A percentile compares a stretch with the other conserved stretches of the same genome.
Conservation (phyloP, 768 basidiomycete species). For the Termitomyces titanicus region DNA sequence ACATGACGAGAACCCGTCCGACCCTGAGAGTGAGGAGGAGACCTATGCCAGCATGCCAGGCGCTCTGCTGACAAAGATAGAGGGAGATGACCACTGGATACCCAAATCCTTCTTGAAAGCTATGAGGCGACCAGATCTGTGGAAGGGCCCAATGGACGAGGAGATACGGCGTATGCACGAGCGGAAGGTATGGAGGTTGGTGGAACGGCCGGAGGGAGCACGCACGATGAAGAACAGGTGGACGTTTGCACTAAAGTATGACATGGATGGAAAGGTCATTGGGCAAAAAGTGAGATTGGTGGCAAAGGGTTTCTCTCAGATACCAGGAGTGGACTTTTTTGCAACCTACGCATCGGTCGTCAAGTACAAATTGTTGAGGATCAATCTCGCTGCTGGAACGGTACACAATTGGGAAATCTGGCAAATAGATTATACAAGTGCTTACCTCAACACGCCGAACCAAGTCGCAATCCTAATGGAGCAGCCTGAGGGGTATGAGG, state of each 20-base stretch:
- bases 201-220: not conserved
- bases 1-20: no score
- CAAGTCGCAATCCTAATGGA: no score
- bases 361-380: not conserved
- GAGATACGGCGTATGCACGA: not conserved
- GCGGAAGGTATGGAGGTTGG: conserved; percentile 6
- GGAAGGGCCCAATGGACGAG: conserved; percentile 4
- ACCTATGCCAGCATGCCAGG: no score
- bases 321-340: conserved; percentile 26
- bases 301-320: conserved; percentile 3
- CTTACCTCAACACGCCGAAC: no score
- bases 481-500: no score
- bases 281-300: not conserved
- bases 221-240: not conserved
- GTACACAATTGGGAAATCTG: no score
- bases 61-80: no score
- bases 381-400: not conserved
- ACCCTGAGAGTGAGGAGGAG: no score
- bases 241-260: no score
- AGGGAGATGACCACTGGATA: no score
- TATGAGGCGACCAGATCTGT: not conserved
- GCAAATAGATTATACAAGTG: no score
- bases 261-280: not conserved
- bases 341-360: conserved; percentile 11
- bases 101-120: not conserved